Evolutionary conservation across 495 filamentous ascomycete genomes (phyloP).

Genomic region (Aspergillus nidulans): DNA sequence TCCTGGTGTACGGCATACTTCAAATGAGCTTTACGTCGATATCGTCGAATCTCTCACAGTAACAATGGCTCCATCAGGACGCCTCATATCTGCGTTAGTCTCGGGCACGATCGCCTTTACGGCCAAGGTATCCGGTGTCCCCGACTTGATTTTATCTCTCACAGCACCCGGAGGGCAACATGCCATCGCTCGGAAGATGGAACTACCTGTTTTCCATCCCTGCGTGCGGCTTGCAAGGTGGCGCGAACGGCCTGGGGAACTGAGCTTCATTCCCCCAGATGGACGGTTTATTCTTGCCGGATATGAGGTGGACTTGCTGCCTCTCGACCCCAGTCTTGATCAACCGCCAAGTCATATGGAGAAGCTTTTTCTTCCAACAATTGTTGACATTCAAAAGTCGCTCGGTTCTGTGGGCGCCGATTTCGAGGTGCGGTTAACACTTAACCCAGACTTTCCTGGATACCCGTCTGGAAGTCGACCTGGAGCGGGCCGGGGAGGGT

Average conservation of each 20-base stretch:
- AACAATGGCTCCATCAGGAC: conserved; percentile 83
- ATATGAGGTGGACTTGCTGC: conserved; percentile 90
- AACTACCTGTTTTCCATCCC: conserved; percentile 94
- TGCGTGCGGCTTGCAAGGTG: conserved; percentile 84
- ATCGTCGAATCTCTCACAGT: conserved; percentile 86
- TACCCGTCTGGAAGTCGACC: conserved; percentile 32
- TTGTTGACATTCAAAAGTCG: conserved; percentile 73
- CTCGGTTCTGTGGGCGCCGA: conserved; percentile 71
- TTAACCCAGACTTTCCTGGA: conserved; percentile 59
- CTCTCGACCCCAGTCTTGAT: conserved; percentile 47
- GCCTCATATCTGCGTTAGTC: conserved; percentile 78
- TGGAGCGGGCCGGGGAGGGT: conserved; percentile 33
- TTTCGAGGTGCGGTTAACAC: conserved; percentile 79
- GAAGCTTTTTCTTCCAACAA: conserved; percentile 75
- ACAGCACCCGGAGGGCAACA: conserved; percentile 71
- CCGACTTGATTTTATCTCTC: conserved; percentile 79
- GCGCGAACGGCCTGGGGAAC: conserved; percentile 80
- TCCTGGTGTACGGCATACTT: conserved; percentile 89
- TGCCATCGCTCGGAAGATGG: conserved; percentile 66
- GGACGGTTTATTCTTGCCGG: conserved; percentile 91
- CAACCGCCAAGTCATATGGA: conserved; percentile 47
- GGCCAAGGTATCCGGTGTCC: conserved; percentile 88
- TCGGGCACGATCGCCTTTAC: conserved; percentile 94
- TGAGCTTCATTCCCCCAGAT: conserved; percentile 94
- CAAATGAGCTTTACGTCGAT: conserved; percentile 96